Base-by-base conservation (phyloP, 768 basidiomycete genomes). In the Tremella mesenterica region DNA sequence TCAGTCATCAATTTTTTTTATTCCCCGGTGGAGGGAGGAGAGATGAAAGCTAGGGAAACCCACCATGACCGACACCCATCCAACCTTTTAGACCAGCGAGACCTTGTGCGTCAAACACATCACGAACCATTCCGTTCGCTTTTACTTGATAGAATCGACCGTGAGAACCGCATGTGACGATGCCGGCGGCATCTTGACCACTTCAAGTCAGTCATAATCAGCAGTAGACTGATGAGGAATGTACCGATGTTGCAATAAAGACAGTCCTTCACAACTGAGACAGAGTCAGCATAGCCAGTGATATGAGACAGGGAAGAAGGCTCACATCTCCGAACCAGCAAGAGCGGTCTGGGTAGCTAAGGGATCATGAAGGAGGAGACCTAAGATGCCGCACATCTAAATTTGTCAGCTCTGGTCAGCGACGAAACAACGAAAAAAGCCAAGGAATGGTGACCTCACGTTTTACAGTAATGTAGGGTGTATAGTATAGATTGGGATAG, bases 11-110 rank as follows among this genome's bases (percentile, higher is more conserved):
- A 10, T 13, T 30, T 48, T n/a, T n/a, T n/a, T n/a, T n/a, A n/a
- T n/a, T 23, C 12, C 21, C 21, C 43, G 43, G 12, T 12, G 12
- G 21, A 13, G 13, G 23, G 21, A 12, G 43, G n/a, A n/a, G n/a
- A n/a, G n/a, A n/a, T n/a, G n/a, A n/a, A 21, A 48, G 46, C 20
- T 50, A 30, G 12, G 8, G 7, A 2, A 23, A 65, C 80, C 59
- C 63, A 93, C 93, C 92, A 73, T 99, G 95, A 0, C 95, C 95
- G 49, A 99, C 82, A 51, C 95, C 95, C 95, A 99, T 99, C 41
- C 86, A 83, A 4, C 95, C 95, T 57, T 86, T 79, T 56, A 99
- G 75, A 56, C 81, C 83, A 36, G 81, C 78, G 52, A 97, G 76
- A 3, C 85, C 81, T 64, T 79, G 81, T 30, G 80, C 77, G 71